Evolutionary conservation across 192 early-diverging fungal genomes (phyloP), one percentile per base, ranked within the genome.

Genomic region (Podila minutissima): DNA sequence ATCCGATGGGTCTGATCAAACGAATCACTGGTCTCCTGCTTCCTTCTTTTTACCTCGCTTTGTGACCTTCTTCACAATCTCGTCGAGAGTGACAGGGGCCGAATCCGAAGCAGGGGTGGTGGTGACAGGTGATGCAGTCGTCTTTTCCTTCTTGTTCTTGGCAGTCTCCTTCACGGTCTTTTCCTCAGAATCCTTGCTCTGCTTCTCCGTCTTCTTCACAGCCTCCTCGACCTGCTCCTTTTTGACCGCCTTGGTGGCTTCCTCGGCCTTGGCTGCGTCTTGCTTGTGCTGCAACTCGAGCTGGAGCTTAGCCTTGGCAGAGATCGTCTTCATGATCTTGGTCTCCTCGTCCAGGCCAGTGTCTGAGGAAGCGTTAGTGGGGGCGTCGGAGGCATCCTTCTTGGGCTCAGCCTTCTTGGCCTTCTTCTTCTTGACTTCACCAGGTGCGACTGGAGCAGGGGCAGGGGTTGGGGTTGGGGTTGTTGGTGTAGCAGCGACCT

Each of bases 251-350:
- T 38, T 37, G 9, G n/a, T 38, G 31, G 41, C 1, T 49, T 74
- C 67, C 66, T 74, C 61, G 31, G 58, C 49, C 15, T 46, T 46
- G 41, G 41, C 15, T 3, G 41, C 0, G 13, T 46, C 41, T 46
- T 46, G 41, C 41, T 46, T 46, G 15, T 46, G 41, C 41, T 46
- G 41, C 41, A 46, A 46, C 41, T 46, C 41, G 13, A 46, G 41
- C 15, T 46, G 41, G 2, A 46, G 41, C 50, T 61, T 59, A 37
- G 58, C 38, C 9, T 53, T 46, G 1, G 59, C 69, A 7, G 60
- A 59, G 38, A 74, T 57, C 41, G 51, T 59, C 58, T 61, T 74
- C 72, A 74, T 74, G 59, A 66, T 74, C 20, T 66, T 46, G 41
- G 41, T 46, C 41, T 46, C 41, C 41, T 46, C 41, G 41, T 46